A percentile compares a stretch with the other conserved stretches of the same genome.
Evolutionary conservation across 1,139 yeast genomes (phyloP).

Genomic region (Wickerhamomyces sp.): DNA sequence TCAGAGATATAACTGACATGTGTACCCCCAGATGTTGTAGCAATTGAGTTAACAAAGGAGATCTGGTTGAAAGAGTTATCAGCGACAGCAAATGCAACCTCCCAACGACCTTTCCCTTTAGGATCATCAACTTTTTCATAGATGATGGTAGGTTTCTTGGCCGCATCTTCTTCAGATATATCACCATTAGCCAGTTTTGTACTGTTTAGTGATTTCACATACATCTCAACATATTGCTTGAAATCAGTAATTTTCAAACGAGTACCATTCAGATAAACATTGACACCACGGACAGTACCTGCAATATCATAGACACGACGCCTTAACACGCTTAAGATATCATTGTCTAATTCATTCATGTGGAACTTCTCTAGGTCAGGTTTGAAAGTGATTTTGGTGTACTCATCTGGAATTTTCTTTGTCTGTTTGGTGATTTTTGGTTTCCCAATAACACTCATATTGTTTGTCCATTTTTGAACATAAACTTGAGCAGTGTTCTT

Average conservation of each 20-base stretch:
- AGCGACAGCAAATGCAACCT: constrained; percentile 89
- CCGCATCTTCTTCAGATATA: constrained; percentile 28
- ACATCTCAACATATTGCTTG: constrained; percentile 86
- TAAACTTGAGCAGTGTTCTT: constrained; percentile 56
- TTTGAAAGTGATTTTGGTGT: constrained; percentile 80
- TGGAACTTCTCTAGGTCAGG: constrained; percentile 85
- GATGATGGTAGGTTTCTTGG: constrained; percentile 59
- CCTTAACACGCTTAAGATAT: constrained; percentile 75
- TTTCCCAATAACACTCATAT: constrained; percentile 74
- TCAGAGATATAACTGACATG: constrained; percentile 87
- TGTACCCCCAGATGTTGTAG: constrained; percentile 96
- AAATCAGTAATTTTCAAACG: constrained; percentile 66
- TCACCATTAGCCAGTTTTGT: constrained; percentile 28
- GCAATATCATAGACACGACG: constrained; percentile 95
- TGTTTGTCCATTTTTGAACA: constrained; percentile 78
- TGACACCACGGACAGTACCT: constrained; percentile 87
- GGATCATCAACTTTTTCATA: constrained; percentile 66
- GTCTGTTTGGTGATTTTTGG: constrained; percentile 60
- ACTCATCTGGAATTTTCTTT: constrained; percentile 49
- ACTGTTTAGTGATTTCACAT: constrained; percentile 64
- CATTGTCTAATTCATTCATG: constrained; percentile 79
- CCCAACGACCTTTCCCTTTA: constrained; percentile 78
- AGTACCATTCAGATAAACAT: constrained; percentile 74
- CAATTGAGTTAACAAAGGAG: constrained; percentile 95
- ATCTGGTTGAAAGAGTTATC: constrained; percentile 91